Evolutionary conservation across 2,329 filamentous ascomycete genomes (phyloP).

Genomic region (Calonectria pauciramosa): DNA sequence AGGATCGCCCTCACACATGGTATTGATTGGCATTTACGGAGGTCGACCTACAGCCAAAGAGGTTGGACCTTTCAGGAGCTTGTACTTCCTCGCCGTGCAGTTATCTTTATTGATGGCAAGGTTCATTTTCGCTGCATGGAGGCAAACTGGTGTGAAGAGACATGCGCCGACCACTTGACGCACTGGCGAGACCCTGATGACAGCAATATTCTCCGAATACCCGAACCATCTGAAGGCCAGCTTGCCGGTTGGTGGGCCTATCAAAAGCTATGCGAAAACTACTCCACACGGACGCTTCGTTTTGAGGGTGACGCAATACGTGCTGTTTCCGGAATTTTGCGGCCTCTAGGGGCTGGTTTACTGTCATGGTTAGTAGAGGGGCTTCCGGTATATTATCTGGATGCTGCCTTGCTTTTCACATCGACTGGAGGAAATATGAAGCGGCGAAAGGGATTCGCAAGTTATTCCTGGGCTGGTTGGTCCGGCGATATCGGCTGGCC

Average conservation of each 20-base stretch:
- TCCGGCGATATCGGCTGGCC: conserved; percentile 19
- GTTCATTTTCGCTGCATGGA: conserved; percentile 28
- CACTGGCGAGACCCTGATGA: conserved; percentile 16
- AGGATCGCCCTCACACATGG: conserved; percentile 11
- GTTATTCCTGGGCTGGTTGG: conserved; percentile 38
- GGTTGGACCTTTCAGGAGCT: conserved; percentile 26
- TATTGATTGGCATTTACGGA: conserved; percentile 28
- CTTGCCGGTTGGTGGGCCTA: conserved; percentile 1
- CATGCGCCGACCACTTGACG: conserved; percentile 9
- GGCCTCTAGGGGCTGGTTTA: conserved; percentile 7
- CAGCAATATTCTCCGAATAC: background rate
- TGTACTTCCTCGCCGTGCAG: background rate
- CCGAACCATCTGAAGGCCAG: background rate
- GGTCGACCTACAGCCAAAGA: conserved; percentile 20
- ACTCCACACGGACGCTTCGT: conserved; percentile 20
- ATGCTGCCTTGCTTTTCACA: conserved; percentile 5
- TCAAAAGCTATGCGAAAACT: conserved; percentile 26
- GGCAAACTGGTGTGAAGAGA: conserved; percentile 30
- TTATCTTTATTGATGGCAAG: conserved; percentile 25
- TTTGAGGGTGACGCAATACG: conserved; percentile 26
- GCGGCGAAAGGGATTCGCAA: conserved; percentile 26
- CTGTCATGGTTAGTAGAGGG: background rate
- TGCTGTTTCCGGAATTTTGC: conserved; percentile 21
- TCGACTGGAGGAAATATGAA: background rate
- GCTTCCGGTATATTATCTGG: conserved; percentile 5